A percentile compares a stretch with the other conserved stretches of the same genome.
Conservation (phyloP, 495 filamentous ascomycete species). For the Tuber melanosporum region DNA sequence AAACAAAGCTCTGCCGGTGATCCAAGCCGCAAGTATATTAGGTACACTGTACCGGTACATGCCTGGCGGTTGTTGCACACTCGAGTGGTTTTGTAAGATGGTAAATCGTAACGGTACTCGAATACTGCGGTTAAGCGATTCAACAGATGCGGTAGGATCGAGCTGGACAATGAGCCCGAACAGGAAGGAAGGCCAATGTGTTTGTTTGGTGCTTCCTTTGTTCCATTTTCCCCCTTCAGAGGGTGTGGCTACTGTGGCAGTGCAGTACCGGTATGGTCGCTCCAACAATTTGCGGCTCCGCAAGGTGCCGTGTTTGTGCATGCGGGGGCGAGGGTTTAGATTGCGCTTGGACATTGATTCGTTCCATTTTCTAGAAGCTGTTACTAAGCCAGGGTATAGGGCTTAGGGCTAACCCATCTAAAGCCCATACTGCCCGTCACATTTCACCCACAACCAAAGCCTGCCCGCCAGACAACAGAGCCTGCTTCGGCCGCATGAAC, state of each 20-base stretch:
- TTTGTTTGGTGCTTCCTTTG: neutral
- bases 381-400: neutral
- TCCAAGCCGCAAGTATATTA: neutral
- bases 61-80: neutral
- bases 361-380: neutral
- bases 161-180: neutral
- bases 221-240: neutral
- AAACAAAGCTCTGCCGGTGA: neutral
- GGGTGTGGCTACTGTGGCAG: neutral
- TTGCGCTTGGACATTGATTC: neutral
- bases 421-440: slow-evolving; percentile 31
- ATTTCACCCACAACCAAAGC: slow-evolving; percentile 30
- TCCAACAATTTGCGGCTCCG: neutral
- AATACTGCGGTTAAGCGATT: too few relatives aligned
- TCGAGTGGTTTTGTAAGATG: neutral
- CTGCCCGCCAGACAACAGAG: slow-evolving; percentile 5
- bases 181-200: neutral
- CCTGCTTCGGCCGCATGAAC: neutral
- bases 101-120: neutral
- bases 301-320: neutral
- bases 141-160: neutral
- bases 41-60: too few relatives aligned
- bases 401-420: slow-evolving; percentile 7
- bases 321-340: neutral
- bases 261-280: neutral